These are phyloP conservation scores for Apophysomyces variabilis DNA, from an alignment of 371 early-diverging fungal genomes.

Conservation along the genomic window DNA sequence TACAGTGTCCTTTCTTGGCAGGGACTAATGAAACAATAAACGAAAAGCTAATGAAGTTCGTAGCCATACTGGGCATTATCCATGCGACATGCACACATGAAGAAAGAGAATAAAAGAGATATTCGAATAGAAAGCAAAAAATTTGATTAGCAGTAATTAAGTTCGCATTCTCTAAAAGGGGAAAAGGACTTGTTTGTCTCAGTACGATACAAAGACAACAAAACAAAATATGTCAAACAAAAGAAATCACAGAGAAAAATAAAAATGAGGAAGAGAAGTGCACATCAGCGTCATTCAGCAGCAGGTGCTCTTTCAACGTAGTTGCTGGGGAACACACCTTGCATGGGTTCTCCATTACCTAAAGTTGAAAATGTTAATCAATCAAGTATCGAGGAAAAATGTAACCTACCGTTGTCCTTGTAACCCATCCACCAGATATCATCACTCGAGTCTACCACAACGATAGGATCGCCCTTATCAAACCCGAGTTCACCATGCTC, in stretches of 20 bases:
- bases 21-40: background rate
- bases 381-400: background rate
- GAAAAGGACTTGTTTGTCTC: background rate
- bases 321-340: slow-evolving; percentile 82
- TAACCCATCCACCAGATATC: slow-evolving; percentile 90
- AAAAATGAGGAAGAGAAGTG: too few species aligned
- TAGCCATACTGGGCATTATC: too few species aligned
- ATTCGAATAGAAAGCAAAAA: background rate
- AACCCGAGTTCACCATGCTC: slow-evolving; percentile 83
- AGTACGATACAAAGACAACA: background rate
- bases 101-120: too few species aligned
- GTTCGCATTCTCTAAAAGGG: too few species aligned
- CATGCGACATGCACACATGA: too few species aligned
- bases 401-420: slow-evolving; percentile 59
- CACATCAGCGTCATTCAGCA: background rate
- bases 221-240: background rate
- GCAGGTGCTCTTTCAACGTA: slow-evolving; percentile 61
- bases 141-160: background rate
- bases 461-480: slow-evolving; percentile 71
- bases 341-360: slow-evolving; percentile 37
- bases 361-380: background rate
- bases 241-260: background rate
- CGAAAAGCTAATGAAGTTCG: too few species aligned
- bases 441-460: slow-evolving; percentile 79
- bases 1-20: background rate